Evolutionary conservation across 352 stramenopile species (phyloP).

Genomic region (Globisporangium carolinianum): DNA sequence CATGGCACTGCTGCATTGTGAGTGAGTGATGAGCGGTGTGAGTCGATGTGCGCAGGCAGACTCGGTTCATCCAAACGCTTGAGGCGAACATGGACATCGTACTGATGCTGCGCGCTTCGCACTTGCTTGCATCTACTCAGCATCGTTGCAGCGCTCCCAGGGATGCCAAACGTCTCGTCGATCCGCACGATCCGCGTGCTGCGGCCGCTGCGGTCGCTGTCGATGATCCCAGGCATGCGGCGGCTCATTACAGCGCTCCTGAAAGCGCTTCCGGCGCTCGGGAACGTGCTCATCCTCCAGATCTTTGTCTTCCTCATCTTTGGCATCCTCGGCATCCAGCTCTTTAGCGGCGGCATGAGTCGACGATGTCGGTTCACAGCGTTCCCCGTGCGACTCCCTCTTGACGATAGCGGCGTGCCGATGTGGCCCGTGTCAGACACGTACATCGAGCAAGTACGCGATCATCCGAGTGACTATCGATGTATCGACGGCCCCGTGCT

Average conservation of each 20-base stretch:
- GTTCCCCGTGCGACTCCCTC: constrained; percentile 47
- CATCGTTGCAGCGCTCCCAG: constrained; percentile 42
- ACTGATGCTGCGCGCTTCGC: too few species aligned
- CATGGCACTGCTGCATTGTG: too few species aligned
- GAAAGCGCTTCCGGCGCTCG: constrained; percentile 78
- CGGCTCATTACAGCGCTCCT: constrained; percentile 79
- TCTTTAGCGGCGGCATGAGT: constrained; percentile 81
- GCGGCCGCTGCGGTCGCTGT: constrained; percentile 84
- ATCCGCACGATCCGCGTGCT: constrained; percentile 88
- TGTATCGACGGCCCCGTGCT: constrained; percentile 33
- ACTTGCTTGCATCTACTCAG: constrained; percentile 15
- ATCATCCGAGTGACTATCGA: constrained; percentile 24
- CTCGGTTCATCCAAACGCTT: too few species aligned
- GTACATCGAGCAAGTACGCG: constrained; percentile 38
- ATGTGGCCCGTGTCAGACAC: constrained; percentile 44
- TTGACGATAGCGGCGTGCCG: neutral
- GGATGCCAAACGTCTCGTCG: constrained; percentile 68
- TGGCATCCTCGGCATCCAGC: constrained; percentile 85
- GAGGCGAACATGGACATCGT: too few species aligned
- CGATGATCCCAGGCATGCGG: constrained; percentile 75
- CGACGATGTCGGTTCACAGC: constrained; percentile 75
- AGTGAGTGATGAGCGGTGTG: too few species aligned
- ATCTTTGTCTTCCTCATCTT: constrained; percentile 92
- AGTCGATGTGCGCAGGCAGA: too few species aligned
- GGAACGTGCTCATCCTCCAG: constrained; percentile 85